phyloP scores from a whole-genome alignment of 1,284 basidiomycete species.

The Ceratobasidium sp. region DNA sequence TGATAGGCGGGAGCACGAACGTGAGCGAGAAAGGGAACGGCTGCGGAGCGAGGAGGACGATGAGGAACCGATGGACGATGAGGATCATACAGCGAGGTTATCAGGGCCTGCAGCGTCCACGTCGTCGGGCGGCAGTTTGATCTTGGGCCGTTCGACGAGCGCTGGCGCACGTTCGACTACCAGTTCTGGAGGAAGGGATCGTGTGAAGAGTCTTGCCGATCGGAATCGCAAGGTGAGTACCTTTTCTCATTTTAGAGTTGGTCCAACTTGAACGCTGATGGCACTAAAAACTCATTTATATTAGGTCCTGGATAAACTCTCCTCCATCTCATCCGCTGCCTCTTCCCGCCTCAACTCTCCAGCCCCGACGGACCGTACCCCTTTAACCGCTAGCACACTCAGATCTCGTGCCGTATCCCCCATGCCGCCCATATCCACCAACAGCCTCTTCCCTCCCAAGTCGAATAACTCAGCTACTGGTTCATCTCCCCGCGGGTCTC shows the following conservation, averaged over 20 bases:
- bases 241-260: background rate
- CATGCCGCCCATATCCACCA: conserved; percentile 33
- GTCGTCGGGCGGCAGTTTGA: conserved; percentile 33
- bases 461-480: conserved; percentile 27
- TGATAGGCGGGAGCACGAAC: conserved; percentile 22
- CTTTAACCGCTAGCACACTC: conserved; percentile 36
- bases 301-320: conserved; percentile 47
- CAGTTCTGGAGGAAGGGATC: conserved; percentile 40
- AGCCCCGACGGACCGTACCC: conserved; percentile 29
- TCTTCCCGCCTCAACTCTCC: conserved; percentile 33
- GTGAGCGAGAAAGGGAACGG: conserved; percentile 9
- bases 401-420: conserved; percentile 26
- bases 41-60: conserved; percentile 25
- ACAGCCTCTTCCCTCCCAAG: conserved; percentile 38
- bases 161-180: conserved; percentile 40
- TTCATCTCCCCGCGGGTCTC: conserved; percentile 19
- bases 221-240: conserved; percentile 48
- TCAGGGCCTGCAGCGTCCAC: conserved; percentile 37
- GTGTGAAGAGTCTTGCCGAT: conserved; percentile 45
- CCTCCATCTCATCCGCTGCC: conserved; percentile 44
- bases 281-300: background rate
- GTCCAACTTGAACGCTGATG: conserved; percentile 4
- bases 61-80: conserved; percentile 47
- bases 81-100: conserved; percentile 49
- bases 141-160: conserved; percentile 34